Evolutionary conservation across 441 rosid genomes (phyloP).

Genomic region (Viola pubescens): DNA sequence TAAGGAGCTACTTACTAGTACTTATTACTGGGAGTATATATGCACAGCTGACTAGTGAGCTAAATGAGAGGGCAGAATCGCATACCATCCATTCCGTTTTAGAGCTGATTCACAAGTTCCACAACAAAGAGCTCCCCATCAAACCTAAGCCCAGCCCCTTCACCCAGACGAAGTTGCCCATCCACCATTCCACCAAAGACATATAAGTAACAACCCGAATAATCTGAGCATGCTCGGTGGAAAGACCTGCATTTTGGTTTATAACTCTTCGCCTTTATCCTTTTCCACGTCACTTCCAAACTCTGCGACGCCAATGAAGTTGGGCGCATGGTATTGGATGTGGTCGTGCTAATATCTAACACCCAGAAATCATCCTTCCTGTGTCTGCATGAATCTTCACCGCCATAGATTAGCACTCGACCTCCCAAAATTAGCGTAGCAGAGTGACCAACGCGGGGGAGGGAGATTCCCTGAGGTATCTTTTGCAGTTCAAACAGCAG

Average conservation of each 20-base stretch:
- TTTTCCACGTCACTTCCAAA: conserved; percentile 46
- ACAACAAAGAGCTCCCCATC: conserved; percentile 72
- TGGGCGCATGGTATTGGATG: conserved; percentile 34
- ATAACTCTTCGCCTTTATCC: conserved; percentile 43
- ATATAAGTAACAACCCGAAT: conserved; percentile 53
- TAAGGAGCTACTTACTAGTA: too few relatives aligned
- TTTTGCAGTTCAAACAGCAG: conserved; percentile 42
- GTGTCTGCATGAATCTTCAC: conserved; percentile 75
- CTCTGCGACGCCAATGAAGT: conserved; percentile 24
- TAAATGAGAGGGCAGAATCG: background rate
- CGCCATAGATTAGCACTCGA: conserved; percentile 68
- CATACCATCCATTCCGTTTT: background rate
- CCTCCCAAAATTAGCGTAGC: conserved; percentile 70
- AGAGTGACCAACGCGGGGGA: conserved; percentile 90
- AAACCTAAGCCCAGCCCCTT: conserved; percentile 47
- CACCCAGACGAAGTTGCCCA: conserved; percentile 47
- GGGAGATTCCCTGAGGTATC: conserved; percentile 45
- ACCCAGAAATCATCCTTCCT: conserved; percentile 87
- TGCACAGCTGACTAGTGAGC: background rate
- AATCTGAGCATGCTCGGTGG: conserved; percentile 75
- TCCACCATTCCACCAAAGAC: conserved; percentile 91
- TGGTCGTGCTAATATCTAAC: conserved; percentile 47
- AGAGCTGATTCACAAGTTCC: conserved; percentile 48
- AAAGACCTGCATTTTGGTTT: conserved; percentile 62
- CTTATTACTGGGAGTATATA: conserved; percentile 9